phyloP scores from a whole-genome alignment of 768 basidiomycete genomes.

The Neoboletus subvelutipes region DNA sequence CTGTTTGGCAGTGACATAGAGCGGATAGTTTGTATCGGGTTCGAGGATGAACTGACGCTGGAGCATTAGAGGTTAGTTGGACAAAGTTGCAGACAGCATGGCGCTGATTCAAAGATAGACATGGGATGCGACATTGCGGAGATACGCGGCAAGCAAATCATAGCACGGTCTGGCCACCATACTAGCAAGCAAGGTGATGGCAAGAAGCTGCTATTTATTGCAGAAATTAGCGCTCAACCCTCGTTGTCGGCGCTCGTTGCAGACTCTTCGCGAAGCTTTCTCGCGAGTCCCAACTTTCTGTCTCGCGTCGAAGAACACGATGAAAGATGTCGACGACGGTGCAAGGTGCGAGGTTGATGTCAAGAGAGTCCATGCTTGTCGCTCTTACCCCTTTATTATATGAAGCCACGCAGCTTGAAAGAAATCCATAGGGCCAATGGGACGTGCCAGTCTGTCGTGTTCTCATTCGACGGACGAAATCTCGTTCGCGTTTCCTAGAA shows the following conservation, averaged over 20 bases:
- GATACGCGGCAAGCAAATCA: background rate
- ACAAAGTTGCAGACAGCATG: background rate
- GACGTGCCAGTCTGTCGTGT: background rate
- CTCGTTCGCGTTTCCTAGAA: background rate
- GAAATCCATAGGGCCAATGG: background rate
- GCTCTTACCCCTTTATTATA: background rate
- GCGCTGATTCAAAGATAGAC: background rate
- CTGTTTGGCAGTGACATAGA: slow-evolving; percentile 56
- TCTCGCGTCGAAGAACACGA: background rate
- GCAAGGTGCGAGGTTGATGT: background rate
- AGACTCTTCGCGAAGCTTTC: background rate
- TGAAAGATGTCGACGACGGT: background rate
- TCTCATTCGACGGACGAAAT: background rate
- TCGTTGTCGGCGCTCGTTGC: background rate
- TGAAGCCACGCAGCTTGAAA: background rate
- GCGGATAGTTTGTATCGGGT: slow-evolving; percentile 44
- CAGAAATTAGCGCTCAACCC: background rate
- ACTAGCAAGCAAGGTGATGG: no score
- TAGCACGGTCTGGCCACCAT: background rate
- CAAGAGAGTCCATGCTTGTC: background rate
- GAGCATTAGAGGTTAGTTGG: slow-evolving; percentile 15
- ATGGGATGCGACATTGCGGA: background rate
- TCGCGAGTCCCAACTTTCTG: background rate
- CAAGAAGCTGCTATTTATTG: no score
- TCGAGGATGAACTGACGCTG: slow-evolving; percentile 34